Percentiles rank a stretch among this genome's conserved stretches.
Evolutionary conservation across 2,329 filamentous ascomycete species (phyloP).

Genomic region (Penicillium janthinellum): DNA sequence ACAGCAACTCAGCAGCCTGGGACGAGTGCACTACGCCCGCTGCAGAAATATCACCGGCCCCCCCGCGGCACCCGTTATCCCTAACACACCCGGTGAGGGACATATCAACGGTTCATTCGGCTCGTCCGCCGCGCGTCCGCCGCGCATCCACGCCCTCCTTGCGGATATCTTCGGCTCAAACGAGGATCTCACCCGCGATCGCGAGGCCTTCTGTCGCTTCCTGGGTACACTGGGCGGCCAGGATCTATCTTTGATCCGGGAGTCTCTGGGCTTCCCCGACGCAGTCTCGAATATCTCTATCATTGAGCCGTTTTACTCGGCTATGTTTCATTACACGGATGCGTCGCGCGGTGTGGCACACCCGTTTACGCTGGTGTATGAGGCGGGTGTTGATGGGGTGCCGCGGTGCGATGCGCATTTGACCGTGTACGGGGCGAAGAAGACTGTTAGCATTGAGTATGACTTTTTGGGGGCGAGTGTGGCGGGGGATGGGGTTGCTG

Average conservation of each 20-base stretch:
- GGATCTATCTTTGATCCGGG: slow-evolving; percentile 58
- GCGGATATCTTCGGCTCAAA: slow-evolving; percentile 31
- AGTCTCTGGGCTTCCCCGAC: slow-evolving; percentile 54
- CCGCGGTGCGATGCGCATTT: slow-evolving; percentile 46
- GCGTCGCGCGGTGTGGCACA: slow-evolving; percentile 16
- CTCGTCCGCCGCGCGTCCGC: not conserved
- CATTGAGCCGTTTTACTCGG: slow-evolving; percentile 46
- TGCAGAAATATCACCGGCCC: slow-evolving; percentile 57
- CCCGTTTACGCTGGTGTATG: slow-evolving; percentile 58
- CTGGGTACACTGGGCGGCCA: slow-evolving; percentile 56
- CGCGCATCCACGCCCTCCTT: slow-evolving; percentile 22
- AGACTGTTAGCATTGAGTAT: slow-evolving; percentile 57
- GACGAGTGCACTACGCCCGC: slow-evolving; percentile 58
- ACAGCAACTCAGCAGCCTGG: slow-evolving; percentile 54
- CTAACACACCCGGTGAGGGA: not conserved
- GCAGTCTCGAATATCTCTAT: slow-evolving; percentile 49
- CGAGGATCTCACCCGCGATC: slow-evolving; percentile 33
- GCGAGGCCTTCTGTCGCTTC: slow-evolving; percentile 44
- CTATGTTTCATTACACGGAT: slow-evolving; percentile 37
- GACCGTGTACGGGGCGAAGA: slow-evolving; percentile 54
- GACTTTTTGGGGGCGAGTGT: slow-evolving; percentile 54
- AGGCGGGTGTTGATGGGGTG: slow-evolving; percentile 57
- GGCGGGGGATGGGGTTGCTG: slow-evolving; percentile 55
- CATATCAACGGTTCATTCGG: not conserved
- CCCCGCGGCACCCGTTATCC: slow-evolving; percentile 26